Evolutionary conservation across 106 monocot genomes (phyloP).

Genomic region (Narthecium ossifragum): DNA sequence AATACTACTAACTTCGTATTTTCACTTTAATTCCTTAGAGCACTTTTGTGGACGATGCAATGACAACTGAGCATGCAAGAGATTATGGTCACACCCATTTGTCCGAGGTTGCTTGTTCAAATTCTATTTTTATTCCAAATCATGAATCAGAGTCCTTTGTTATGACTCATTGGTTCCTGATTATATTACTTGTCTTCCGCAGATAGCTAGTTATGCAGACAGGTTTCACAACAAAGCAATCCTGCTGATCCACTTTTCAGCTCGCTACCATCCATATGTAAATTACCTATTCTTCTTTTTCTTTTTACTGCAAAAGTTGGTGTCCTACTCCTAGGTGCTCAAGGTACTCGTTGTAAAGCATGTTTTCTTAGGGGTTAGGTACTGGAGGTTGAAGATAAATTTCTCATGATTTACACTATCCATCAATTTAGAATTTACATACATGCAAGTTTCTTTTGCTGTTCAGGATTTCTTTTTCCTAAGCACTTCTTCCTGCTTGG

Average conservation of each 20-base stretch:
- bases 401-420: background rate
- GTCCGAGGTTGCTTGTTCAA: constrained; percentile 47
- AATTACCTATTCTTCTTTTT: background rate
- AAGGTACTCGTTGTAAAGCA: too few species aligned
- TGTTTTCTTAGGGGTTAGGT: too few species aligned
- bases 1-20: background rate
- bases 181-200: background rate
- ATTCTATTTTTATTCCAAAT: background rate
- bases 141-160: background rate
- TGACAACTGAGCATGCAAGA: constrained; percentile 71
- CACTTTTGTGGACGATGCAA: constrained; percentile 72
- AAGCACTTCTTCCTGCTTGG: background rate
- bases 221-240: constrained; percentile 83
- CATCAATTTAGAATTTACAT: background rate
- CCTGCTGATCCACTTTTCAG: constrained; percentile 89
- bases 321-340: background rate
- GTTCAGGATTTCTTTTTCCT: background rate
- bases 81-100: constrained; percentile 91
- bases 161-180: background rate
- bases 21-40: constrained; percentile 31
- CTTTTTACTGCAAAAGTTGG: background rate
- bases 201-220: constrained; percentile 57
- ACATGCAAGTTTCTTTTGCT: background rate
- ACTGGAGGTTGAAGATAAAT: background rate
- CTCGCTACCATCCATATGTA: constrained; percentile 67